These are phyloP conservation scores for Solanum paucissectum DNA, from an alignment of 257 asterid species.

Conservation along the genomic window DNA sequence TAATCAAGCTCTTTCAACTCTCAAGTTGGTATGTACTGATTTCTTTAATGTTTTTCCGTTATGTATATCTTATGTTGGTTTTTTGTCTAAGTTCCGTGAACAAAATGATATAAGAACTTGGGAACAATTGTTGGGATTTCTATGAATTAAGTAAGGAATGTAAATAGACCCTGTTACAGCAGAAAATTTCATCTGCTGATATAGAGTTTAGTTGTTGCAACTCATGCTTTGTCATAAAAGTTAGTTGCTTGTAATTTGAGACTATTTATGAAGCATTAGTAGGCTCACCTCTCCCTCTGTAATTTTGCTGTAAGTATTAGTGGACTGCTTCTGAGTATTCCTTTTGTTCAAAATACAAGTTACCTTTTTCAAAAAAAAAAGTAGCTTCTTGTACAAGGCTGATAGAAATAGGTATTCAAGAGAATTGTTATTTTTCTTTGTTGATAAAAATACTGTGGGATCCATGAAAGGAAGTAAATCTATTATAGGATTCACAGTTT, in stretches of 20 bases:
- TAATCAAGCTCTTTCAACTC: slow-evolving; percentile 89
- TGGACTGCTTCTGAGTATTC: background rate
- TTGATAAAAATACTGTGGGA: background rate
- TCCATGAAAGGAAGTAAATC: background rate
- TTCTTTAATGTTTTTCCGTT: background rate
- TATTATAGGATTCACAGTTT: background rate
- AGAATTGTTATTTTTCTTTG: background rate
- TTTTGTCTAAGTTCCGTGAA: background rate
- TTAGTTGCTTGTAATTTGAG: background rate
- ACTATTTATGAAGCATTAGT: background rate
- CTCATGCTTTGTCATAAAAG: background rate
- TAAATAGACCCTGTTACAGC: background rate
- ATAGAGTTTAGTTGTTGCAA: background rate
- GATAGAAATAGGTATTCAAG: background rate
- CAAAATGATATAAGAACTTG: background rate
- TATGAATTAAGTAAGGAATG: background rate
- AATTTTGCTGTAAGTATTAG: background rate
- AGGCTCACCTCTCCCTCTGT: background rate
- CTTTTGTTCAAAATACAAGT: background rate
- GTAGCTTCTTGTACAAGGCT: background rate
- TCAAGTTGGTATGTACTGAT: slow-evolving; percentile 52
- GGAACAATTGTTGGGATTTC: background rate
- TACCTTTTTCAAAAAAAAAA: background rate
- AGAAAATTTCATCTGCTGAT: background rate
- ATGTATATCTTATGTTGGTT: background rate